Evolutionary conservation across 2,329 filamentous ascomycete genomes (phyloP).

Genomic region (Chaetomiaceae sp.): DNA sequence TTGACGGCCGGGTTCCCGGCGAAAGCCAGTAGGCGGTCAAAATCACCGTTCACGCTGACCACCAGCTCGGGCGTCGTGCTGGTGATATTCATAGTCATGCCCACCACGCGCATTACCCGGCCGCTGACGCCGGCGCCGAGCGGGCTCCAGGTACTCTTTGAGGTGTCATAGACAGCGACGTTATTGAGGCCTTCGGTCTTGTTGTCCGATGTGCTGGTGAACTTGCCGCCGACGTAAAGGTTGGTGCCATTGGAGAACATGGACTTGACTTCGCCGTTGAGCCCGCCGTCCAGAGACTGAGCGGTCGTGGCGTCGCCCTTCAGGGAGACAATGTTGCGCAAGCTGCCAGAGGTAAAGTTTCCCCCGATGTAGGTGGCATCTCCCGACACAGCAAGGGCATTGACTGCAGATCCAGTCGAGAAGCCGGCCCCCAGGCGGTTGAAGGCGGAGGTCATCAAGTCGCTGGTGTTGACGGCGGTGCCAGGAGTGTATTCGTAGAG

Average conservation of each 20-base stretch:
- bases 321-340: constrained; percentile 74
- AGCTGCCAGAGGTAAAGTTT: constrained; percentile 67
- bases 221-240: constrained; percentile 80
- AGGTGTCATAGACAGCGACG: constrained; percentile 69
- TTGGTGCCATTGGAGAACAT: constrained; percentile 62
- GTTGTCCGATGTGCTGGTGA: constrained; percentile 65
- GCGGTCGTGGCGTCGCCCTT: constrained; percentile 57
- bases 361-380: constrained; percentile 73
- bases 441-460: constrained; percentile 68
- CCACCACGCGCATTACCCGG: constrained; percentile 66
- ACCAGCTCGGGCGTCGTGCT: constrained; percentile 62
- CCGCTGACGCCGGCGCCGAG: constrained; percentile 86
- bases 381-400: constrained; percentile 59
- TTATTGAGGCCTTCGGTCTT: constrained; percentile 63
- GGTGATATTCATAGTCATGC: constrained; percentile 74
- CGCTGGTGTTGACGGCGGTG: constrained; percentile 50
- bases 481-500: constrained; percentile 83
- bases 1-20: constrained; percentile 54
- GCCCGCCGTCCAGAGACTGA: constrained; percentile 61
- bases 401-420: constrained; percentile 61
- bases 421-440: constrained; percentile 72
- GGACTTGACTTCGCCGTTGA: constrained; percentile 72
- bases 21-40: constrained; percentile 67
- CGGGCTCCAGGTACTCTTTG: constrained; percentile 65
- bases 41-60: constrained; percentile 75